These are phyloP conservation scores for Aspergillus sp. DNA, from an alignment of 2,329 filamentous ascomycete species.

Conservation along the genomic window DNA sequence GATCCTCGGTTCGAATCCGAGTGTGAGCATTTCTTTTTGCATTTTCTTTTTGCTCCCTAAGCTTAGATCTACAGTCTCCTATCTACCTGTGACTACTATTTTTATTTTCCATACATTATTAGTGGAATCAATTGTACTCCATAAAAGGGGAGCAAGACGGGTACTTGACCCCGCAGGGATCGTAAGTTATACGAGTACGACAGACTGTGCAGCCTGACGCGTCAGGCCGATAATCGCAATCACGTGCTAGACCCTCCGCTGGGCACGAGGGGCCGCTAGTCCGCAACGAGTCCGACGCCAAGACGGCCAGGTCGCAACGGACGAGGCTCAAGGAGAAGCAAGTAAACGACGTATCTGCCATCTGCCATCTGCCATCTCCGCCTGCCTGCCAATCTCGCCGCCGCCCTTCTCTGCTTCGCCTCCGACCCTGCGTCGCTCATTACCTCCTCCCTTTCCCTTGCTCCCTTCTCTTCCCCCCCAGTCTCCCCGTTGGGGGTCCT, in stretches of 20 bases:
- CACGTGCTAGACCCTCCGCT: neutral
- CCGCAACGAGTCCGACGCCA: slow-evolving; percentile 8
- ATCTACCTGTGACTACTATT: no score
- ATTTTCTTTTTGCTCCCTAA: neutral
- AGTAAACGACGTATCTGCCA: neutral
- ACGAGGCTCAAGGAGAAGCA: slow-evolving; percentile 16
- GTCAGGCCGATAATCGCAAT: neutral
- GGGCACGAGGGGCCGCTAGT: slow-evolving; percentile 9
- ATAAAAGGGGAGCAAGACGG: no score
- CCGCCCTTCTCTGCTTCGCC: slow-evolving; percentile 7
- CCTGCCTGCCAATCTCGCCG: slow-evolving; percentile 23
- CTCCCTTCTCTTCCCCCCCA: slow-evolving; percentile 10
- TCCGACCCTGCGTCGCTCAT: neutral
- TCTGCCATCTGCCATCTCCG: neutral
- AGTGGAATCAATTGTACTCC: no score
- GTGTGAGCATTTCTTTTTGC: neutral
- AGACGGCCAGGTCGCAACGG: slow-evolving; percentile 20
- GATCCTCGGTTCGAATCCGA: neutral
- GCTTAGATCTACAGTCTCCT: no score
- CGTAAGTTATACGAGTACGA: neutral
- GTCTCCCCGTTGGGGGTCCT: slow-evolving; percentile 47
- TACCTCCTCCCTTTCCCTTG: slow-evolving; percentile 10
- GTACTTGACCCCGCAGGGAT: no score
- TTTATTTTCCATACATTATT: no score
- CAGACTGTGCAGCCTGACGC: neutral